Percentiles rank a stretch among this genome's conserved stretches.
Evolutionary conservation across 23 red algal species (phyloP).

Genomic region (Gracilariopsis chorda): DNA sequence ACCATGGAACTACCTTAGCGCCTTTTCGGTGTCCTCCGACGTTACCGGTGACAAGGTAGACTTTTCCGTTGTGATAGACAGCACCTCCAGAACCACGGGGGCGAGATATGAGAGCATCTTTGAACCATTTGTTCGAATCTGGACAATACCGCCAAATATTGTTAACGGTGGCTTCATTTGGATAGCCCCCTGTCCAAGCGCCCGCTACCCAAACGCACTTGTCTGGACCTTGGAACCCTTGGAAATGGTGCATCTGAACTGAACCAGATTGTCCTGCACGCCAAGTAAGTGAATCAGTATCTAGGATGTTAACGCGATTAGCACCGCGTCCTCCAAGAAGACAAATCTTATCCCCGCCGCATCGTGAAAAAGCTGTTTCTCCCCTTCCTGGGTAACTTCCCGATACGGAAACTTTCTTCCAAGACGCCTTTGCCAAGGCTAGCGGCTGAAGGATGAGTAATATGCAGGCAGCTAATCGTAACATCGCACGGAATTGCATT

Average conservation of each 20-base stretch:
- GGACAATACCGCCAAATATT: conserved; percentile 61
- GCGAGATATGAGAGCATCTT: conserved; percentile 20
- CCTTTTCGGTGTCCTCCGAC: conserved; percentile 59
- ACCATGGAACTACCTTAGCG: conserved; percentile 53
- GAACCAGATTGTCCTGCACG: conserved; percentile 2
- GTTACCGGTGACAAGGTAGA: conserved; percentile 58
- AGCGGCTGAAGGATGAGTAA: neutral
- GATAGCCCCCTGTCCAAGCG: conserved; percentile 62
- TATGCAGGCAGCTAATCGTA: too few relatives aligned
- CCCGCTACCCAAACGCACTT: conserved; percentile 69
- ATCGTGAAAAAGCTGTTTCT: conserved; percentile 46
- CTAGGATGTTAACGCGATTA: conserved; percentile 34
- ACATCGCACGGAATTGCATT: too few relatives aligned
- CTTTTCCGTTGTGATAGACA: conserved; percentile 27
- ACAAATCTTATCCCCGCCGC: conserved; percentile 50
- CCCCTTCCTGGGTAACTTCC: neutral
- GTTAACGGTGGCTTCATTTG: conserved; percentile 45
- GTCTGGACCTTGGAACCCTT: conserved; percentile 56
- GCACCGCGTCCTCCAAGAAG: conserved; percentile 61
- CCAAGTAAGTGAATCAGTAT: conserved; percentile 31
- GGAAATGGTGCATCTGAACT: conserved; percentile 71
- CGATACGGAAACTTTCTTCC: conserved; percentile 37
- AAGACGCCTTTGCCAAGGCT: neutral
- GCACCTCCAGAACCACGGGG: conserved; percentile 58
- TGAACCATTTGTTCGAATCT: conserved; percentile 42